phyloP scores from a whole-genome alignment of 179 eudicot species.

The Silene noctiflora region DNA sequence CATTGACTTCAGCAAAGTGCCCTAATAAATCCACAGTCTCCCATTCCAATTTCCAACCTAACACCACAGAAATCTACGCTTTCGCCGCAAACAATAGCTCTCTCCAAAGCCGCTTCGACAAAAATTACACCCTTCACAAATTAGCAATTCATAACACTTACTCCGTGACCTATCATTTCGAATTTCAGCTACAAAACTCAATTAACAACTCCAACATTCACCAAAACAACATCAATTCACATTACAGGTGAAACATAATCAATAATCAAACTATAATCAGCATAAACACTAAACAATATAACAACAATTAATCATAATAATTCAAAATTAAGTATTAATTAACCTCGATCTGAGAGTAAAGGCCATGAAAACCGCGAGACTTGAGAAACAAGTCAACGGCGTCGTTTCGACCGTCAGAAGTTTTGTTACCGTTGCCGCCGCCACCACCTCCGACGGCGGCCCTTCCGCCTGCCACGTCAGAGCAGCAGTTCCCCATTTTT shows the following conservation, averaged over 20 bases:
- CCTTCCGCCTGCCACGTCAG: constrained; percentile 71
- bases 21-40: neutral
- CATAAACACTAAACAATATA: neutral
- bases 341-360: constrained; percentile 94
- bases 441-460: constrained; percentile 54
- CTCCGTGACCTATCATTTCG: neutral
- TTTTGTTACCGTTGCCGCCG: neutral
- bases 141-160: no score
- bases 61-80: no score
- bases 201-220: neutral
- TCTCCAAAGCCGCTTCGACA: no score
- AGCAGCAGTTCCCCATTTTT: constrained; percentile 89
- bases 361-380: constrained; percentile 67
- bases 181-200: neutral
- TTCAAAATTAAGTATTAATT: neutral
- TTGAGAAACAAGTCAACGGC: constrained; percentile 66
- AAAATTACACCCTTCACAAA: no score
- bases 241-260: neutral
- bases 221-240: neutral
- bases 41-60: no score
- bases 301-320: neutral
- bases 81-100: no score
- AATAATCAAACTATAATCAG: neutral
- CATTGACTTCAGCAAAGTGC: neutral
- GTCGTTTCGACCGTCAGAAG: constrained; percentile 52